Evolutionary conservation across 2,329 filamentous ascomycete genomes (phyloP).

Genomic region (Dactylellina haptotyla): DNA sequence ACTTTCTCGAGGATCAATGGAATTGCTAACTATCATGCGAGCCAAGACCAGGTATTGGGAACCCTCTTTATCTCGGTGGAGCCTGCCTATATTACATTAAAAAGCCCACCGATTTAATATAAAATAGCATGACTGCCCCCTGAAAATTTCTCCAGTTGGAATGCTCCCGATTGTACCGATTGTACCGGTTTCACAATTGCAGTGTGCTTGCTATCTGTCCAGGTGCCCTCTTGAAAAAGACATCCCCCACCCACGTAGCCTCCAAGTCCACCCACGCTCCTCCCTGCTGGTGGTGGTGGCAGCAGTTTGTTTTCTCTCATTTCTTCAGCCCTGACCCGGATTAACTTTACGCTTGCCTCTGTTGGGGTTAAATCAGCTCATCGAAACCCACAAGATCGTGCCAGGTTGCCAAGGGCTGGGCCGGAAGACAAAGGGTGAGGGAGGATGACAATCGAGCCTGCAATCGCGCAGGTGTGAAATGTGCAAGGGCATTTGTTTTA

Average conservation of each 20-base stretch:
- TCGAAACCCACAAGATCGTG: not conserved
- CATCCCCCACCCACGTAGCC: not conserved
- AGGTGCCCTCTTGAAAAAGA: conserved; percentile 12
- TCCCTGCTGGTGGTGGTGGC: not conserved
- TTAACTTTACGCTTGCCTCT: conserved; percentile 1
- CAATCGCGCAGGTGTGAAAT: no score
- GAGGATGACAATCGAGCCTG: no score
- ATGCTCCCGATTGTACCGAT: conserved; percentile 52
- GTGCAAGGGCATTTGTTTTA: not conserved
- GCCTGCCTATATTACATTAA: conserved; percentile 51
- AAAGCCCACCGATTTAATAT: conserved; percentile 50
- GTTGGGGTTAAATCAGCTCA: conserved; percentile 19
- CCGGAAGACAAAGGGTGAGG: no score
- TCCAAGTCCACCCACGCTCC: conserved; percentile 15
- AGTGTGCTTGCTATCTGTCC: conserved; percentile 13
- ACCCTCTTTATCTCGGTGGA: conserved; percentile 52
- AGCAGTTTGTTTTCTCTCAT: not conserved
- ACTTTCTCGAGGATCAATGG: no score
- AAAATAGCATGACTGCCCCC: conserved; percentile 29
- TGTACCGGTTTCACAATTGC: conserved; percentile 52
- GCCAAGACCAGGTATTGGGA: conserved; percentile 16
- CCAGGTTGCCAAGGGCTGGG: conserved; percentile 35
- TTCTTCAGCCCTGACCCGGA: conserved; percentile 32
- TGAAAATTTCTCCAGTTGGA: conserved; percentile 53
- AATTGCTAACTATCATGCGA: no score